phyloP scores from a whole-genome alignment of 169 alveolate genomes.

The Eimeria necatrix region DNA sequence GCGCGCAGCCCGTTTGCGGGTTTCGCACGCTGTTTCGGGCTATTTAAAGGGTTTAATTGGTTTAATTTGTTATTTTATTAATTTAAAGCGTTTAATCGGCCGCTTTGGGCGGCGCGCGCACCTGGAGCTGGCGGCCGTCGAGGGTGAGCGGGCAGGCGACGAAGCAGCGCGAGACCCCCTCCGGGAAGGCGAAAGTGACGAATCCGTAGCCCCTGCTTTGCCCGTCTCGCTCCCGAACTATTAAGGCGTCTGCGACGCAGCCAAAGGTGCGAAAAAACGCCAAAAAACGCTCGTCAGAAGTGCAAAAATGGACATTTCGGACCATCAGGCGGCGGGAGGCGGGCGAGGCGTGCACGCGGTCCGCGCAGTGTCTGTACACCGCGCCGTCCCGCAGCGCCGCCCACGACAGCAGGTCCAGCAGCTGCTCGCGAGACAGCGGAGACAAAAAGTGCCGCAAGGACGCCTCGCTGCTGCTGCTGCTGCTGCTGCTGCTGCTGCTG shows the following conservation, averaged over 20 bases:
- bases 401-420: slow-evolving; percentile 86
- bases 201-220: slow-evolving; percentile 90
- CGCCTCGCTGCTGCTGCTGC: not conserved
- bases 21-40: too few relatives aligned
- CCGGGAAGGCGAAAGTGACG: slow-evolving; percentile 87
- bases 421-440: slow-evolving; percentile 87
- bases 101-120: too few relatives aligned
- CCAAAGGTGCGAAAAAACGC: not conserved
- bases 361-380: slow-evolving; percentile 84
- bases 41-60: too few relatives aligned
- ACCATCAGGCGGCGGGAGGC: slow-evolving; percentile 56
- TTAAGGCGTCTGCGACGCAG: slow-evolving; percentile 79
- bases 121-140: slow-evolving; percentile 3
- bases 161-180: slow-evolving; percentile 84
- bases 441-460: slow-evolving; percentile 80
- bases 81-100: too few relatives aligned
- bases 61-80: too few relatives aligned
- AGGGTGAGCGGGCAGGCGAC: slow-evolving; percentile 1
- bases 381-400: slow-evolving; percentile 84
- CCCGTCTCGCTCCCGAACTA: slow-evolving; percentile 89
- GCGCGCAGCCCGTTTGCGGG: too few relatives aligned
- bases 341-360: slow-evolving; percentile 83
- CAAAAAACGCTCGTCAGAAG: slow-evolving; percentile 6
- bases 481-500: not conserved
- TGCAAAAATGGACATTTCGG: slow-evolving; percentile 14